These are phyloP conservation scores for Chrysosphaeria jannelii DNA, from an alignment of 2,329 filamentous ascomycete genomes.

Conservation along the genomic window DNA sequence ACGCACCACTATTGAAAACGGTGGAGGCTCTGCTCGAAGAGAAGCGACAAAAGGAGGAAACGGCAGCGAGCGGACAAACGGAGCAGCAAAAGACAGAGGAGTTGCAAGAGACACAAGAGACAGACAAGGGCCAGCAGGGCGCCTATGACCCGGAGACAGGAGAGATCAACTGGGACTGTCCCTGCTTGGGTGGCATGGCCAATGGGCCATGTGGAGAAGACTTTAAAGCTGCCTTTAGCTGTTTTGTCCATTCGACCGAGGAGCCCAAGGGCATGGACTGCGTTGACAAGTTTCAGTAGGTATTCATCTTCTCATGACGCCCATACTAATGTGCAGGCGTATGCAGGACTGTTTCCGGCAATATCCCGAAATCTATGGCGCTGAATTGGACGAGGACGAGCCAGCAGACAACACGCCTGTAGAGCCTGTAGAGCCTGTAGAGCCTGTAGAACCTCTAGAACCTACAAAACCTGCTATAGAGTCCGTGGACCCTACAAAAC, in stretches of 20 bases:
- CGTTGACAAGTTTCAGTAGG: slow-evolving; percentile 89
- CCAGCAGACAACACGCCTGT: too few species aligned
- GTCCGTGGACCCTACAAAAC: too few species aligned
- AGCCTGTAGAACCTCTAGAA: too few species aligned
- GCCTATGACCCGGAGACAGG: slow-evolving; percentile 96
- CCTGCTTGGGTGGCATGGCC: slow-evolving; percentile 90
- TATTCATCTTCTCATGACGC: slow-evolving; percentile 5
- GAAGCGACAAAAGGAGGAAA: slow-evolving; percentile 17
- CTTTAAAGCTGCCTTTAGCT: slow-evolving; percentile 89
- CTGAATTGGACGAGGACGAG: slow-evolving; percentile 1
- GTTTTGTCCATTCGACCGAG: slow-evolving; percentile 83
- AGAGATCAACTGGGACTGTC: slow-evolving; percentile 99
- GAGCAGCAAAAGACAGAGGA: slow-evolving; percentile 3
- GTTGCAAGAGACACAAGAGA: slow-evolving; percentile 29
- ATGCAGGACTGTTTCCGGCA: slow-evolving; percentile 95
- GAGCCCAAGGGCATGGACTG: slow-evolving; percentile 96
- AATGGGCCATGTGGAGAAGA: slow-evolving; percentile 84
- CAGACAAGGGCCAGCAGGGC: slow-evolving; percentile 61
- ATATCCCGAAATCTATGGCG: slow-evolving; percentile 75
- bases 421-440: too few species aligned
- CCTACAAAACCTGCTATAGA: too few species aligned
- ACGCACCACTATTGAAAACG: slow-evolving; percentile 29
- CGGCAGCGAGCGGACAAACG: slow-evolving; percentile 10
- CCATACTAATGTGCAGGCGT: slow-evolving; percentile 19
- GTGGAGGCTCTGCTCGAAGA: slow-evolving; percentile 36